These are phyloP conservation scores for Peronosclerospora sorghi DNA, from an alignment of 352 stramenopile genomes.

Conservation along the genomic window DNA sequence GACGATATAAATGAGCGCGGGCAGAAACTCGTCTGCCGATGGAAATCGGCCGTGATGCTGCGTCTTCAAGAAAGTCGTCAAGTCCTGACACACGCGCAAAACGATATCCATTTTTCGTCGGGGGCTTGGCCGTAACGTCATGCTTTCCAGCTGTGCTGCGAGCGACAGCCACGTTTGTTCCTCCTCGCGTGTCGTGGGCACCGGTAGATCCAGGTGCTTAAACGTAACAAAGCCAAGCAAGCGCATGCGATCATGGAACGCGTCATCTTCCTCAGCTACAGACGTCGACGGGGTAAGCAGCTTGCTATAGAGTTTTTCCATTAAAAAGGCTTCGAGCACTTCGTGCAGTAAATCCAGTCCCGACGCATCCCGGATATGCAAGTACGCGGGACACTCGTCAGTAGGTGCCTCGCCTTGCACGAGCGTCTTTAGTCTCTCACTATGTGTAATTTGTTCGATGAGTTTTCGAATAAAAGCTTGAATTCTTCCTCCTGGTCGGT, in stretches of 20 bases:
- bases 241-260: constrained; percentile 46
- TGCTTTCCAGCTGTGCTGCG: constrained; percentile 29
- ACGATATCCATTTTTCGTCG: constrained; percentile 81
- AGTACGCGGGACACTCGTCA: constrained; percentile 6
- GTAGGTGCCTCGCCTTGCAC: constrained; percentile 12
- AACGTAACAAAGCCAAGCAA: constrained; percentile 75
- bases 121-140: constrained; percentile 49
- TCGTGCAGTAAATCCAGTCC: constrained; percentile 48
- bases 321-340: constrained; percentile 82
- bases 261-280: constrained; percentile 36
- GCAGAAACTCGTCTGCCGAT: constrained; percentile 88
- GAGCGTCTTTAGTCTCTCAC: constrained; percentile 15
- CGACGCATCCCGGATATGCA: constrained; percentile 24
- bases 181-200: constrained; percentile 22
- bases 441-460: constrained; percentile 44
- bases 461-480: constrained; percentile 59
- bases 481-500: constrained; percentile 41
- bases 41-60: constrained; percentile 42
- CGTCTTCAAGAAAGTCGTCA: constrained; percentile 55
- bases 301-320: constrained; percentile 79
- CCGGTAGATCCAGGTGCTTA: constrained; percentile 78
- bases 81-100: constrained; percentile 52
- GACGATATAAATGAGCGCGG: constrained; percentile 85
- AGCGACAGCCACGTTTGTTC: constrained; percentile 31
- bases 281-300: constrained; percentile 46